These are phyloP conservation scores for Penicillium sclerotigenum DNA, from an alignment of 2,329 filamentous ascomycete species.

Conservation along the genomic window DNA sequence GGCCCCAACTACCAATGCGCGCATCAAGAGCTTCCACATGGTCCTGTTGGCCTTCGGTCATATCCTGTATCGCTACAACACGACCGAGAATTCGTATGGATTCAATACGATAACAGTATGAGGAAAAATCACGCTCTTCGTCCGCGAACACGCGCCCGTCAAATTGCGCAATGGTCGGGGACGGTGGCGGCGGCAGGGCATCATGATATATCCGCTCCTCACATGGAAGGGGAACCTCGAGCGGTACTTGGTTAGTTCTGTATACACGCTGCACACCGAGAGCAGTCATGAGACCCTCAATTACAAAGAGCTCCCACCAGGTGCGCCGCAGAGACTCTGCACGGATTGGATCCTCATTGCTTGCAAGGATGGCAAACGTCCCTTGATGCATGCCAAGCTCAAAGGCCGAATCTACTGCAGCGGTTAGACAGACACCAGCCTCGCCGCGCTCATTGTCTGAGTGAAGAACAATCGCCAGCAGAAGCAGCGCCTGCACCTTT, in stretches of 20 bases:
- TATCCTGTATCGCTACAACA: constrained; percentile 55
- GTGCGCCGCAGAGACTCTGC: constrained; percentile 85
- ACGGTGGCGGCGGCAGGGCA: constrained; percentile 55
- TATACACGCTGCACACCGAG: constrained; percentile 51
- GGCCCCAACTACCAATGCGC: constrained; percentile 68
- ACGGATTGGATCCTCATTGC: constrained; percentile 62
- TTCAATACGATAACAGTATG: constrained; percentile 79
- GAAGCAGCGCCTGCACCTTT: constrained; percentile 72
- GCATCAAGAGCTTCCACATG: constrained; percentile 60
- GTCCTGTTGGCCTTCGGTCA: constrained; percentile 46
- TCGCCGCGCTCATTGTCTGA: constrained; percentile 69
- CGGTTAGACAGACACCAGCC: constrained; percentile 63
- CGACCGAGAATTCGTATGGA: constrained; percentile 74
- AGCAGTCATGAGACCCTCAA: constrained; percentile 80
- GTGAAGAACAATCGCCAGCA: constrained; percentile 75
- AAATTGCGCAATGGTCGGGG: constrained; percentile 68
- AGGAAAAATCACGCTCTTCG: constrained; percentile 68
- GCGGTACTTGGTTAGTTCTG: constrained; percentile 67
- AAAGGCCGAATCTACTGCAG: constrained; percentile 68
- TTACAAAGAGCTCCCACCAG: constrained; percentile 84
- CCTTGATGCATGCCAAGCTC: constrained; percentile 72
- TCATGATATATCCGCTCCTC: constrained; percentile 66
- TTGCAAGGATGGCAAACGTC: constrained; percentile 63
- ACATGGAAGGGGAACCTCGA: constrained; percentile 72
- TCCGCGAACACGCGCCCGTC: constrained; percentile 73